Evolutionary conservation across 306 rosid species (phyloP).

Genomic region (Rubus parviflorus): DNA sequence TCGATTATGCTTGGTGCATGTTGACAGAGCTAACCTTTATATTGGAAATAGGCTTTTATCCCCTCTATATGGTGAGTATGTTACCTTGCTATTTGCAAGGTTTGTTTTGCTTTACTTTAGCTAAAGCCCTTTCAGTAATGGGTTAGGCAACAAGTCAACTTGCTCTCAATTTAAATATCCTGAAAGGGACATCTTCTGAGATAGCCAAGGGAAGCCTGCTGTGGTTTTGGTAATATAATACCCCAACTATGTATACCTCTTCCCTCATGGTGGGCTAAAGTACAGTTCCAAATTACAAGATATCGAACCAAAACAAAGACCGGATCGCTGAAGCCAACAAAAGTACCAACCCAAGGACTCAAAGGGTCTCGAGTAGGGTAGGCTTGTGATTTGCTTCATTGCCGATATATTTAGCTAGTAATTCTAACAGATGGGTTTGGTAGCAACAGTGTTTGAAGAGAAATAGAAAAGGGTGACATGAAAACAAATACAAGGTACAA

Average conservation of each 20-base stretch:
- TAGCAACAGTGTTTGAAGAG: not conserved
- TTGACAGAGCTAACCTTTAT: not conserved
- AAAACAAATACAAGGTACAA: not conserved
- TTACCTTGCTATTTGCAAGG: not conserved
- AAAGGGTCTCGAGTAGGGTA: not conserved
- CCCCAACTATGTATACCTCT: too few species aligned
- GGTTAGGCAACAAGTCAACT: not conserved
- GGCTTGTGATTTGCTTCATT: not conserved
- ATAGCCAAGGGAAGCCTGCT: not conserved
- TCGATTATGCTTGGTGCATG: slow-evolving; percentile 1
- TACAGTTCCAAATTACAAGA: too few species aligned
- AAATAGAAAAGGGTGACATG: not conserved
- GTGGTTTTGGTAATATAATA: not conserved
- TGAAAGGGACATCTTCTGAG: not conserved
- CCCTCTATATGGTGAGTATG: not conserved
- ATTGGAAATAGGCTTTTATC: not conserved
- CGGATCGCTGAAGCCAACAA: not conserved
- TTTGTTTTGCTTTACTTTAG: not conserved
- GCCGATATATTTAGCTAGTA: not conserved
- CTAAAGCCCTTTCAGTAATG: not conserved
- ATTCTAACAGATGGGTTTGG: not conserved
- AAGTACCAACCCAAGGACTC: not conserved
- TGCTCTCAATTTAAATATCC: not conserved
- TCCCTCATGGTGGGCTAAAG: not conserved
- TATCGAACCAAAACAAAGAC: not conserved